A percentile compares a stretch with the other conserved stretches of the same genome.
Conservation (phyloP, 176 grass and related monocot genomes). For the Calamus simplicifolius region DNA sequence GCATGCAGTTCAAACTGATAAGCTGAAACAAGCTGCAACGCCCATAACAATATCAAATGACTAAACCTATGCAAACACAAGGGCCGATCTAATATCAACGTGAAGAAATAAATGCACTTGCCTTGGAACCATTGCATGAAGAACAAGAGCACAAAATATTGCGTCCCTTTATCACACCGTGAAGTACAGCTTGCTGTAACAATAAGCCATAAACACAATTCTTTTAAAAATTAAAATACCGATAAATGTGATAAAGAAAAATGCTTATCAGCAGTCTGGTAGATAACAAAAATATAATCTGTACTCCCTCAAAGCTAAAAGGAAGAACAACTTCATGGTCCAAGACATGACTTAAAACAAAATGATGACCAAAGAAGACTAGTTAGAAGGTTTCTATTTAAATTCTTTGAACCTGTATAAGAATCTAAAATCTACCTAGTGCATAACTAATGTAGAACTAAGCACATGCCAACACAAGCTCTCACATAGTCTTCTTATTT, state of each 20-base stretch:
- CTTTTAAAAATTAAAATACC: slow-evolving; percentile 31
- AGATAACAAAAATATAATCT: background rate
- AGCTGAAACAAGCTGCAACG: slow-evolving; percentile 48
- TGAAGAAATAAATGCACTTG: slow-evolving; percentile 15
- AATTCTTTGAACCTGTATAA: too few species aligned
- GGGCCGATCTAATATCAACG: background rate
- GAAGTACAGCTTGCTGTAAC: slow-evolving; percentile 46
- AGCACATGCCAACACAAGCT: too few species aligned
- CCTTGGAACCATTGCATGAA: slow-evolving; percentile 50
- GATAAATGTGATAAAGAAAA: slow-evolving; percentile 1
- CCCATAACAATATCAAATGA: background rate
- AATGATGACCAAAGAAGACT: too few species aligned
- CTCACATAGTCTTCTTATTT: too few species aligned
- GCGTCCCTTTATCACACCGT: slow-evolving; percentile 41
- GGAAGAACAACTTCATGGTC: too few species aligned
- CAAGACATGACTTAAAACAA: too few species aligned
- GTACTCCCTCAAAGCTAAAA: background rate
- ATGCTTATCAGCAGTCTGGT: background rate
- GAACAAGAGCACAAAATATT: slow-evolving; percentile 58
- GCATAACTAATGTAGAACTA: too few species aligned
- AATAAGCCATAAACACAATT: slow-evolving; percentile 29
- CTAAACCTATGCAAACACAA: too few species aligned
- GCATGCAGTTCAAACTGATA: slow-evolving; percentile 73
- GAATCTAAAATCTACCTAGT: too few species aligned
- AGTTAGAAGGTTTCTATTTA: too few species aligned